These are phyloP conservation scores for Fusarium guadeloupense DNA, from an alignment of 2,329 filamentous ascomycete genomes.

Conservation along the genomic window DNA sequence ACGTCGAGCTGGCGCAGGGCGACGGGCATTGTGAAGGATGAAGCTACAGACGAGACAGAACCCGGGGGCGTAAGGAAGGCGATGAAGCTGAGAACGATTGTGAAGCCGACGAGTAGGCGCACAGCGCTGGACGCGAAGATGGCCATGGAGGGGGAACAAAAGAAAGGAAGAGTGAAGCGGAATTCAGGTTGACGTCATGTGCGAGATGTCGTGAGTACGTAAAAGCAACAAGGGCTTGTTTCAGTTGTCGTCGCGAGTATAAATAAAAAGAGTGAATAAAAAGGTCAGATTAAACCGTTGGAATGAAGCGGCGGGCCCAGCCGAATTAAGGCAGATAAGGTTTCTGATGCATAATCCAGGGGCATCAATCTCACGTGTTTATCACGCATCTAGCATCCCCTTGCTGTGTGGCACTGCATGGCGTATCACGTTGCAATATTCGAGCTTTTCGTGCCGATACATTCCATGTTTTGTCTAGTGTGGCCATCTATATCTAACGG, in stretches of 20 bases:
- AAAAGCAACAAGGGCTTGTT: constrained; percentile 22
- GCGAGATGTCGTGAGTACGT: neutral
- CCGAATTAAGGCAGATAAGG: constrained; percentile 4
- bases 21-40: constrained; percentile 27
- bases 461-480: neutral
- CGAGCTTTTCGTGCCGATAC: neutral
- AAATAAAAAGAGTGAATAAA: constrained; percentile 4
- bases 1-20: constrained; percentile 46
- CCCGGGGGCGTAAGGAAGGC: constrained; percentile 26
- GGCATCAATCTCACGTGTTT: constrained; percentile 19
- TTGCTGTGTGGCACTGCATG: neutral
- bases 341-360: constrained; percentile 14
- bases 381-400: neutral
- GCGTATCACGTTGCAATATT: neutral
- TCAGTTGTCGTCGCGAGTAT: constrained; percentile 19
- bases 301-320: neutral
- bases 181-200: constrained; percentile 3
- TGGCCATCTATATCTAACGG: neutral
- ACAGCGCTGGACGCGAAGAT: constrained; percentile 27
- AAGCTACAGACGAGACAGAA: constrained; percentile 9
- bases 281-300: neutral
- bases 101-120: constrained; percentile 35
- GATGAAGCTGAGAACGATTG: constrained; percentile 35
- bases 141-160: constrained; percentile 21
- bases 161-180: neutral